Conservation (phyloP, 164 flowering plant genomes). For the Berberis thunbergii region DNA sequence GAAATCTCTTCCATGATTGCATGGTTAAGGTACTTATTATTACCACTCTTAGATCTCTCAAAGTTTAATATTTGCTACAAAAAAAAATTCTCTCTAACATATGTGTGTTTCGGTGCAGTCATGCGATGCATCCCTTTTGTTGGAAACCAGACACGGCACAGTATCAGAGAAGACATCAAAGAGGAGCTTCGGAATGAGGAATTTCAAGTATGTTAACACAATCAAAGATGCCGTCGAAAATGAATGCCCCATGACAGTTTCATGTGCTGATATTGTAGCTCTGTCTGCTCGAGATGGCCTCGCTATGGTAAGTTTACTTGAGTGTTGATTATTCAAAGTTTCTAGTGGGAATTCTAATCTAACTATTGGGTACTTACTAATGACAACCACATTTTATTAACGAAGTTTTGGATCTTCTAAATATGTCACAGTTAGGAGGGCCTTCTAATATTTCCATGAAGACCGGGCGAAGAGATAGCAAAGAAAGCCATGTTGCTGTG, state of each 20-base stretch:
- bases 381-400: no score
- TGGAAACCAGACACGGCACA: constrained; percentile 29
- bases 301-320: constrained; percentile 31
- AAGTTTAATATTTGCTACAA: no score
- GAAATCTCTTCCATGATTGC: constrained; percentile 91
- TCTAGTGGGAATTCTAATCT: no score
- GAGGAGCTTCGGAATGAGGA: constrained; percentile 83
- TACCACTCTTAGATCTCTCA: neutral
- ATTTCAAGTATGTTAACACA: constrained; percentile 55
- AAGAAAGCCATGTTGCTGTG: constrained; percentile 33
- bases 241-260: constrained; percentile 69
- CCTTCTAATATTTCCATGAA: constrained; percentile 49
- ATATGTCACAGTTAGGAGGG: constrained; percentile 54
- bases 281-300: constrained; percentile 82
- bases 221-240: constrained; percentile 69
- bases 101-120: constrained; percentile 28
- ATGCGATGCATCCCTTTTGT: constrained; percentile 77
- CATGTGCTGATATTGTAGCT: constrained; percentile 85
- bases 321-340: no score
- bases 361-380: no score
- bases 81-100: neutral
- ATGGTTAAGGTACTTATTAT: constrained; percentile 46
- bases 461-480: constrained; percentile 70
- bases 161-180: constrained; percentile 47
- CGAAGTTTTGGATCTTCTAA: no score